A percentile compares a stretch with the other conserved stretches of the same genome.
These are phyloP conservation scores for Chamaecrista fasciculata DNA, from an alignment of 306 rosid species.

Conservation along the genomic window DNA sequence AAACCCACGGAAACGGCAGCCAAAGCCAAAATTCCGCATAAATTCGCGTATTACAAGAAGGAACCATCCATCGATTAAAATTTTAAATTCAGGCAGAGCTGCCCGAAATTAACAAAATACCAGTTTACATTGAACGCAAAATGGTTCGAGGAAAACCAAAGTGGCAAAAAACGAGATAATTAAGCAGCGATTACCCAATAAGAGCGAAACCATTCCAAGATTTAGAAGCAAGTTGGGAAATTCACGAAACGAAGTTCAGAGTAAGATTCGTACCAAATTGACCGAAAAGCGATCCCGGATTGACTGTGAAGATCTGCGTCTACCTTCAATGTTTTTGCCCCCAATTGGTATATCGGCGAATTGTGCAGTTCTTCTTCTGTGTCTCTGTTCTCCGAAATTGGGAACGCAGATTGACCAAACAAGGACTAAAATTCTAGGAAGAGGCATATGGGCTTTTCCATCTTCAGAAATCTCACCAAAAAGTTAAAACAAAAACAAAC, in stretches of 20 bases:
- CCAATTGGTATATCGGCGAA: constrained; percentile 22
- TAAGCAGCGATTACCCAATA: not conserved
- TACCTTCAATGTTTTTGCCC: not conserved
- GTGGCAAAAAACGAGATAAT: not conserved
- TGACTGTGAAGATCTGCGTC: constrained; percentile 14
- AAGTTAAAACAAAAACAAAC: not conserved
- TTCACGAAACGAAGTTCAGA: constrained; percentile 15
- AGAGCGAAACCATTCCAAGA: constrained; percentile 2
- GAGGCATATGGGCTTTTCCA: not conserved
- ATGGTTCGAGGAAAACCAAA: not conserved
- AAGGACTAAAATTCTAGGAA: not conserved
- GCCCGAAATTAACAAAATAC: not conserved
- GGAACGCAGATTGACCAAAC: not conserved
- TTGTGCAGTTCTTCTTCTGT: not conserved
- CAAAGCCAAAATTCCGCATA: not conserved
- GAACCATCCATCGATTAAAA: constrained; percentile 9
- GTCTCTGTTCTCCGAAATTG: not conserved
- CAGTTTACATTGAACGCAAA: not conserved
- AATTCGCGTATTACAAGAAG: not conserved
- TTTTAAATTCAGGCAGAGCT: not conserved
- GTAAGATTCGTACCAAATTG: constrained; percentile 30
- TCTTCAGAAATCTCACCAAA: not conserved
- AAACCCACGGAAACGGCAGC: not conserved
- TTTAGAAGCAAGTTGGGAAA: constrained; percentile 22
- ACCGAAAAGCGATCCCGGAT: not conserved